Evolutionary conservation across 768 basidiomycete genomes (phyloP).

Genomic region (Russula griseocarnosa): DNA sequence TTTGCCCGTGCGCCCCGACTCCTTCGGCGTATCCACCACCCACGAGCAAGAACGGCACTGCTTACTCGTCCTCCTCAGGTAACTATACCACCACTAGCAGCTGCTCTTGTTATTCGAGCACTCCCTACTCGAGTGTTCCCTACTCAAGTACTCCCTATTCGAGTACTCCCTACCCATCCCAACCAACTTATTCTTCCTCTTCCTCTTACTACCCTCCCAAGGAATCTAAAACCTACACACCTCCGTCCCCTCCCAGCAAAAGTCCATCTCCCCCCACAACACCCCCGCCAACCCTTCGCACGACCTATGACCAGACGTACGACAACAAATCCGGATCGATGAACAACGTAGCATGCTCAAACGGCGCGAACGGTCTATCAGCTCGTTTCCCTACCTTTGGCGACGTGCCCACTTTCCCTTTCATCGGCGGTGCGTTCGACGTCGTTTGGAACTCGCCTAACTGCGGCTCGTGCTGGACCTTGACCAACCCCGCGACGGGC

Average conservation of each 20-base stretch:
- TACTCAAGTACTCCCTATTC: too few species aligned
- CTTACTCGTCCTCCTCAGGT: not conserved
- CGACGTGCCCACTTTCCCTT: conserved; percentile 53
- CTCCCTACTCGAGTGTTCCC: too few species aligned
- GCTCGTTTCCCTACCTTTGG: conserved; percentile 48
- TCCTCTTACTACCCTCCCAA: too few species aligned
- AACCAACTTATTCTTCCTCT: too few species aligned
- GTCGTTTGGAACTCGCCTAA: conserved; percentile 48
- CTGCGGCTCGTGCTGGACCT: conserved; percentile 60
- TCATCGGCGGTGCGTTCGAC: conserved; percentile 53
- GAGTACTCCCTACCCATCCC: not conserved
- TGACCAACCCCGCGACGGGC: conserved; percentile 44
- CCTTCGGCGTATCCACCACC: not conserved
- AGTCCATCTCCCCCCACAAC: not conserved
- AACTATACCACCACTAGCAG: too few species aligned
- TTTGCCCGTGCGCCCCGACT: not conserved
- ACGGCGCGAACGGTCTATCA: conserved; percentile 50
- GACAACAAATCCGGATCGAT: conserved; percentile 44
- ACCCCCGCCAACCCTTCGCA: not conserved
- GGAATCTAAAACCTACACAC: too few species aligned
- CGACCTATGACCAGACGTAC: conserved; percentile 47
- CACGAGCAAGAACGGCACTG: not conserved
- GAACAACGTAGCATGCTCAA: conserved; percentile 45
- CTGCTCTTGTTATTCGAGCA: too few species aligned
- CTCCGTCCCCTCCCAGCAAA: not conserved